Evolutionary conservation across 768 basidiomycete genomes (phyloP).

Genomic region (Suillus americanus): DNA sequence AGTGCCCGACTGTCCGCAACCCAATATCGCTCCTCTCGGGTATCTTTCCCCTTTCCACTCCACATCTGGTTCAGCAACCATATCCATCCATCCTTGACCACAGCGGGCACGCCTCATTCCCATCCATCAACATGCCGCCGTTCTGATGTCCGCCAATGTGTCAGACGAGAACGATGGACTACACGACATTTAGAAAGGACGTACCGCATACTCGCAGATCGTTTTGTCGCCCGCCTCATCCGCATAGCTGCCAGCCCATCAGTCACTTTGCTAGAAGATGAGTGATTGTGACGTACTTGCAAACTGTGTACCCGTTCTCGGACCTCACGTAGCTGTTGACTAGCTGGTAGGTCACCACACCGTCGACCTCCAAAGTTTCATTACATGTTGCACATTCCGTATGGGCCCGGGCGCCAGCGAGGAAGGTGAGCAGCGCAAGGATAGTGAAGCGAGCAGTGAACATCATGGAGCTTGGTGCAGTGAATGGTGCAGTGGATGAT

Average conservation of each 20-base stretch:
- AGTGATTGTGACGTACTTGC: neutral
- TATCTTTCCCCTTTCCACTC: neutral
- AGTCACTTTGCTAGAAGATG: neutral
- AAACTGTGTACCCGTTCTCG: neutral
- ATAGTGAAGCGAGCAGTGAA: neutral
- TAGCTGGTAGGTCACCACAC: neutral
- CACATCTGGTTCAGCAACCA: neutral
- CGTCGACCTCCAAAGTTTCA: neutral
- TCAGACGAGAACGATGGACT: neutral
- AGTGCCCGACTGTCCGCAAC: neutral
- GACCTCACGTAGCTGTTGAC: neutral
- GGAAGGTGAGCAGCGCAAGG: neutral
- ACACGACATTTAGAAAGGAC: neutral
- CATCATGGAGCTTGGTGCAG: neutral
- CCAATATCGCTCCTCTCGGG: neutral
- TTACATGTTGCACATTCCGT: neutral
- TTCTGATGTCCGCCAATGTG: neutral
- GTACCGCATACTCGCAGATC: neutral
- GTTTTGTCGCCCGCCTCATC: neutral
- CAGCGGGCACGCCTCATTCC: neutral
- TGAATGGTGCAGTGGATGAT: neutral
- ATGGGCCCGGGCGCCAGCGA: neutral
- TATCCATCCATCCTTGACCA: neutral
- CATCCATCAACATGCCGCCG: neutral
- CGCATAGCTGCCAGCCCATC: neutral